Evolutionary conservation across 345 rosid species (phyloP), one percentile per base, ranked within the genome.

Genomic region (Cardiospermum halicacabum): DNA sequence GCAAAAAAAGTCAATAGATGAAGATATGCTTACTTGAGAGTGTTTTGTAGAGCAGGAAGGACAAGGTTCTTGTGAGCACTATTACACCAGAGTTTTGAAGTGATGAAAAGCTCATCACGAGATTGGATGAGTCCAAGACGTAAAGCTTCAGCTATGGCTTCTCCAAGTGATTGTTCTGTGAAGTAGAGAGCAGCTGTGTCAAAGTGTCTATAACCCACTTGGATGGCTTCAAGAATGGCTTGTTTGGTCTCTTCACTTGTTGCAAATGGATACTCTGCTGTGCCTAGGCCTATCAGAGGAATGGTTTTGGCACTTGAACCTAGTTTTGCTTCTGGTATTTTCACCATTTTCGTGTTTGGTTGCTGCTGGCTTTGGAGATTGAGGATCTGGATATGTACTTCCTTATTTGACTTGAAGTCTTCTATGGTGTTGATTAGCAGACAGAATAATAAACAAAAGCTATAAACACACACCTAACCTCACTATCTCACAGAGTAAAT

Each of bases 131-230:
- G 19, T 7, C 65, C 54, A 24, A 43, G 65, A 16, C 18, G 15
- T 4, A 37, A 7, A 8, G 64, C 64, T 39, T 59, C 49, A 10
- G 51, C 50, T n/a, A 75, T 66, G 51, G 78, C 78, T 67, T 70
- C 72, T 5, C 78, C 78, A 1, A 75, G 66, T 7, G 72, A 69
- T 60, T 75, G 64, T 68, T 75, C 78, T 0, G 75, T 65, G 11
- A 39, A 40, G 48, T 75, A 75, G 0, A 65, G 40, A 1, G 72
- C 53, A 39, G 43, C 43, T 3, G 43, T 39, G 3, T 39, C 43
- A 4, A 39, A 39, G 15, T 39, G 43, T 39, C 43, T 39, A 15
- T 39, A 70, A 31, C 78, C 78, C 5, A 66, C 31, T 56, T 62
- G 63, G 1, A 75, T 75, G 4, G 78, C 78, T 16, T 70, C 54